Conservation (phyloP, 495 filamentous ascomycete species). For the Aspergillus biplanus region DNA sequence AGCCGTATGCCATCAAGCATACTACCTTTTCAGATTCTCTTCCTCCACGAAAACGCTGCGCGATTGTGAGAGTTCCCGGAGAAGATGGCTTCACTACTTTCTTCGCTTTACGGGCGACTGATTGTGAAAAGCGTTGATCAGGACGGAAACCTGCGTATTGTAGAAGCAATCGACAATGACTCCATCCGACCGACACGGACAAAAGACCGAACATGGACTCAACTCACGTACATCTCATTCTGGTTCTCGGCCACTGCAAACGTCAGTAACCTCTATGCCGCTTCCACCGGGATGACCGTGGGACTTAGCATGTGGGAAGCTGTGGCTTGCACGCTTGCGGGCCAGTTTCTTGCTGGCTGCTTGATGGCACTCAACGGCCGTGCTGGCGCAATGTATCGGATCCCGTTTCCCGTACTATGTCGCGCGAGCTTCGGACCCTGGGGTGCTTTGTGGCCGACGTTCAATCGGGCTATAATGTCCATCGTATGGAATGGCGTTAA, state of each 20-base stretch:
- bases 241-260: constrained; percentile 48
- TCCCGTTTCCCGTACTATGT: constrained; percentile 42
- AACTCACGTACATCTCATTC: constrained; percentile 42
- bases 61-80: background rate
- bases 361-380: constrained; percentile 44
- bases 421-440: constrained; percentile 40
- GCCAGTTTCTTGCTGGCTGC: constrained; percentile 34
- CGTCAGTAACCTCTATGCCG: constrained; percentile 41
- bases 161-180: constrained; percentile 38
- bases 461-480: constrained; percentile 43
- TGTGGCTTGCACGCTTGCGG: constrained; percentile 35
- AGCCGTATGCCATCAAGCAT: background rate
- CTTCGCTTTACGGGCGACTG: constrained; percentile 23
- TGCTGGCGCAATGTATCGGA: constrained; percentile 43
- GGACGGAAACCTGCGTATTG: constrained; percentile 25
- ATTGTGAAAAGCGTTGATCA: constrained; percentile 30
- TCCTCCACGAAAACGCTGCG: no score
- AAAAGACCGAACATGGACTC: constrained; percentile 40
- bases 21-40: no score
- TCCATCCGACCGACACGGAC: constrained; percentile 40
- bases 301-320: constrained; percentile 45
- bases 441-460: constrained; percentile 43
- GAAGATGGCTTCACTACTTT: constrained; percentile 22
- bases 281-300: constrained; percentile 39
- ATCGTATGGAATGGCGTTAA: constrained; percentile 47